phyloP scores from a whole-genome alignment of 371 early-diverging fungal species.

The Apophysomyces ossiformis region DNA sequence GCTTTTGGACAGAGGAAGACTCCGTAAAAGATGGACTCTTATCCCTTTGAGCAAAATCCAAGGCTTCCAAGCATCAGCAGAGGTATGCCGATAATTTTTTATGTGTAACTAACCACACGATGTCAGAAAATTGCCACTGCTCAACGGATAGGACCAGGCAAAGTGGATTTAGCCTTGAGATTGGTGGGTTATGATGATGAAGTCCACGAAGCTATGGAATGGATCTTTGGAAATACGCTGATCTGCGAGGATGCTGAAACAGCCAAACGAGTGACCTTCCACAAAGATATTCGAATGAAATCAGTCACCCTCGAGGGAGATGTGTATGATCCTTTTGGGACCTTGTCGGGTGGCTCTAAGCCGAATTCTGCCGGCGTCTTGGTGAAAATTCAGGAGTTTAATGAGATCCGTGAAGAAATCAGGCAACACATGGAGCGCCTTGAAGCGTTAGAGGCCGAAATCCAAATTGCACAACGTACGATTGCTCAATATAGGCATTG shows the following conservation, averaged over 20 bases:
- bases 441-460: conserved; percentile 48
- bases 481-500: conserved; percentile 51
- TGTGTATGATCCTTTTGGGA: conserved; percentile 98
- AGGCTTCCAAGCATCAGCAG: conserved; percentile 64
- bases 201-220: conserved; percentile 88
- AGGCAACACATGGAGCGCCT: conserved; percentile 50
- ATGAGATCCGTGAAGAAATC: conserved; percentile 59
- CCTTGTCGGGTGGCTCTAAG: conserved; percentile 96
- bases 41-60: conserved; percentile 98
- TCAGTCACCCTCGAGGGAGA: conserved; percentile 99
- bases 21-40: conserved; percentile 89
- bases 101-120: not conserved
- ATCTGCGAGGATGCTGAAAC: conserved; percentile 89
- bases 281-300: conserved; percentile 75
- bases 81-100: conserved; percentile 41
- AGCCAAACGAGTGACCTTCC: conserved; percentile 90
- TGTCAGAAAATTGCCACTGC: conserved; percentile 67
- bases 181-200: conserved; percentile 84
- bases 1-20: conserved; percentile 79
- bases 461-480: conserved; percentile 41
- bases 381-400: conserved; percentile 69
- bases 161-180: conserved; percentile 83
- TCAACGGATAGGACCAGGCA: conserved; percentile 78
- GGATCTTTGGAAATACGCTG: conserved; percentile 94
- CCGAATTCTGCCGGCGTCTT: conserved; percentile 80